Evolutionary conservation across 2,329 filamentous ascomycete species (phyloP).

Genomic region (Herpomyces periplanetae): DNA sequence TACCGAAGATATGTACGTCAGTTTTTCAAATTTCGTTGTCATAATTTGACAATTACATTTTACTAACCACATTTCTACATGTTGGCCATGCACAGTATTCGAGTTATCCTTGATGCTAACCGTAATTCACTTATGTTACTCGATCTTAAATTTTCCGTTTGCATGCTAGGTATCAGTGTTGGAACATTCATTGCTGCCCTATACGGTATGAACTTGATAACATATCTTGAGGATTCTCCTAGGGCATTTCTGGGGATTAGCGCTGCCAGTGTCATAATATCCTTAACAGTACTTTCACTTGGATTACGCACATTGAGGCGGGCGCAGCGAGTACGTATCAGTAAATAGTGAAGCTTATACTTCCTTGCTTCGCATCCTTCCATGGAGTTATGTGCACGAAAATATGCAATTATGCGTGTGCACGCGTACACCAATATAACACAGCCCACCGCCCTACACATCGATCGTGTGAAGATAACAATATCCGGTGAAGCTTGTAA

Average conservation of each 20-base stretch:
- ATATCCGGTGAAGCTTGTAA: too few species aligned
- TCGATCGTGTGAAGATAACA: too few species aligned
- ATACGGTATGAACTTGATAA: conserved; percentile 98
- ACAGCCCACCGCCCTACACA: too few species aligned
- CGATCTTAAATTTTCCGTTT: conserved; percentile 80
- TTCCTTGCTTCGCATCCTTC: too few species aligned
- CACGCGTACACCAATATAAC: too few species aligned
- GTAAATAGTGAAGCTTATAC: too few species aligned
- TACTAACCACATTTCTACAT: conserved; percentile 4
- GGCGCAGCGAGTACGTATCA: conserved; percentile 61
- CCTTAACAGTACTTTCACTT: conserved; percentile 38
- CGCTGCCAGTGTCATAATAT: conserved; percentile 24
- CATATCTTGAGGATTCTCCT: conserved; percentile 80
- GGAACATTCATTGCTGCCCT: conserved; percentile 86
- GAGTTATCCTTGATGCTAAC: conserved; percentile 86
- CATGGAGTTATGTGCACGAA: too few species aligned
- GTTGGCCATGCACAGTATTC: conserved; percentile 19
- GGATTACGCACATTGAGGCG: conserved; percentile 45
- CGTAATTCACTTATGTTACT: conserved; percentile 91
- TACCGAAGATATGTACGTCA: conserved; percentile 69
- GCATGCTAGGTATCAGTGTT: conserved; percentile 66
- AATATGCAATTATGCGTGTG: too few species aligned
- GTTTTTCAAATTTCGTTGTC: conserved; percentile 1
- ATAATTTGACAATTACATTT: conserved; percentile 2
- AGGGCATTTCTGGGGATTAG: conserved; percentile 48